Evolutionary conservation across 768 basidiomycete genomes (phyloP), one percentile per base, ranked within the genome.

Genomic region (Panaeolus cyanescens): DNA sequence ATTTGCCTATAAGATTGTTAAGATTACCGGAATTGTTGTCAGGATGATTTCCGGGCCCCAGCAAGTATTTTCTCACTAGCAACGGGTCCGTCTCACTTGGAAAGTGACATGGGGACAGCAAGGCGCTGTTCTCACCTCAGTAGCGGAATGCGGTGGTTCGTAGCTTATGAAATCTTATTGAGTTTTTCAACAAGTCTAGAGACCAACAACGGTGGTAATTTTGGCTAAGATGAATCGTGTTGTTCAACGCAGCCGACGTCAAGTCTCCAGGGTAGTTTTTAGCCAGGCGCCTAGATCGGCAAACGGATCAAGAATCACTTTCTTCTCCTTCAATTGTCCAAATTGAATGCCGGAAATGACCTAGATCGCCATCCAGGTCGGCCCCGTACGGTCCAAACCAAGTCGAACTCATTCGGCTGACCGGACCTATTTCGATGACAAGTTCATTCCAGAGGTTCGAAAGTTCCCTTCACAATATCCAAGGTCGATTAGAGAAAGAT

Each of bases 291-390:
- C 45, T 30, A 50, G 45, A 50, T 50, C 45, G 19, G 45, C 45
- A 28, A 12, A 50, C 45, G 45, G 45, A 50, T 50, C 45, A 50
- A 50, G 45, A 13, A 50, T 50, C 45, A 15, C 45, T 50, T 25
- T n/a, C 45, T 28, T 28, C 25, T 12, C 20, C 22, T 28, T 50
- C 45, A 28, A 50, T 50, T 50, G 30, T 28, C 5, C 25, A 15
- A 12, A 50, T 50, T 50, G 45, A 50, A 50, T 50, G 45, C 45
- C 45, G 45, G 45, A 50, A 50, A 25, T 28, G 45, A 50, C 45
- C 25, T 50, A 28, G 45, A 50, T 50, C 45, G 45, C 15, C 45
- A 50, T n/a, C 6, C 19, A 25, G 45, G 45, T 50, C 45, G 45
- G 45, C 45, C 30, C 45, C 45, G 45, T 50, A 28, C 45, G 25